Evolutionary conservation across 2,329 filamentous ascomycete genomes (phyloP).

Genomic region (Claviceps cyperi): DNA sequence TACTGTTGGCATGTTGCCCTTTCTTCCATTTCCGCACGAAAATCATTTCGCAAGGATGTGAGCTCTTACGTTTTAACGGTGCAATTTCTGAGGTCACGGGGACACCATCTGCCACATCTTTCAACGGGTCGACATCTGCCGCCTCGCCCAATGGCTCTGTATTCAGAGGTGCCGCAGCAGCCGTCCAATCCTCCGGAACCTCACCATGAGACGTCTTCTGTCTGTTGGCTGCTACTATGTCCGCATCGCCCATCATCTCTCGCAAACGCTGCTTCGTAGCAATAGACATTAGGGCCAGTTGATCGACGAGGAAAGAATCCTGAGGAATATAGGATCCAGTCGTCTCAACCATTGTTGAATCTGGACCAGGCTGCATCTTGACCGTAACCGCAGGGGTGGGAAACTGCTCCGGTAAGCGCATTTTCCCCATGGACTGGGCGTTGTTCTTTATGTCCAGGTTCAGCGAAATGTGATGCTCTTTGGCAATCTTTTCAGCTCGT

Average conservation of each 20-base stretch:
- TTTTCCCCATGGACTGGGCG: constrained; percentile 28
- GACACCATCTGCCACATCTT: constrained; percentile 32
- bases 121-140: background rate
- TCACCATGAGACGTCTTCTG: constrained; percentile 67
- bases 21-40: too few species aligned
- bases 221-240: constrained; percentile 53
- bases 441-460: constrained; percentile 40
- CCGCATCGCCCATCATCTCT: constrained; percentile 63
- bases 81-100: constrained; percentile 29
- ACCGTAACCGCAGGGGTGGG: constrained; percentile 38
- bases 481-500: constrained; percentile 43
- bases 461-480: constrained; percentile 41
- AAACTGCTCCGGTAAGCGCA: constrained; percentile 34
- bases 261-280: constrained; percentile 68
- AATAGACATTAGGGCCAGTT: constrained; percentile 69
- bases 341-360: constrained; percentile 48
- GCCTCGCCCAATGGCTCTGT: constrained; percentile 20
- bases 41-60: background rate
- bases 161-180: constrained; percentile 46
- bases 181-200: constrained; percentile 61
- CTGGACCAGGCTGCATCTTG: constrained; percentile 40
- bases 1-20: background rate
- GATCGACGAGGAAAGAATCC: constrained; percentile 63
- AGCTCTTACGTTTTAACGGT: constrained; percentile 43
- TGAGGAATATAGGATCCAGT: constrained; percentile 58